Base-by-base conservation (phyloP, 1,284 basidiomycete species). In the Mycena citricolor region DNA sequence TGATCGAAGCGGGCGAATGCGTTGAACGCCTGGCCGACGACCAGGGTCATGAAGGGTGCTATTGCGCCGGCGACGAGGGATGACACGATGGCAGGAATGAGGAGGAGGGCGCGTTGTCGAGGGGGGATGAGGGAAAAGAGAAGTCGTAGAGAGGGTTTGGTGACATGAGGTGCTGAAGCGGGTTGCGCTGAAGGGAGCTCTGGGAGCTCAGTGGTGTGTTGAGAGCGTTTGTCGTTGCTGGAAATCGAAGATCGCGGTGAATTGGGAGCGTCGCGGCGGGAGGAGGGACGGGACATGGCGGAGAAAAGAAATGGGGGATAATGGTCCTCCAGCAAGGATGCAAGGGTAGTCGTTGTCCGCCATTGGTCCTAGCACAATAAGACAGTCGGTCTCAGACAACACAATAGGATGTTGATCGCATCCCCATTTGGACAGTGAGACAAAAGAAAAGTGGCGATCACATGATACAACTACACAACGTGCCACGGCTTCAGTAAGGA, bases 21-120 rank as follows among this genome's bases (percentile, higher is more conserved):
- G 56, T 84, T 73, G 67, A 94, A 92, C 5, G 81, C 79, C 39
- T 83, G 74, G 26, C 91, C 90, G 49, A 94, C 70, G 54, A 91
- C 74, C 33, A 79, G 72, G 5, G 91, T 90, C 88, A 94, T 92
- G 69, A 83, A 84, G 0, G 90, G 86, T 0, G 84, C 86, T 30
- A 92, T 70, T 33, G 77, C 73, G 30, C 86, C 85, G 2, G 80
- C 73, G 29, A 73, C 63, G 33, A 85, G 49, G 10, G 87, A 81
- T 32, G 79, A 70, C 34, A 76, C 16, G 41, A 83, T 47, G 2
- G 83, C 88, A 2, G 90, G 90, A 23, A 80, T 51, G 37, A 90
- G 61, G 51, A 86, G 66, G 24, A 67, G 47, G 47, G 71, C 52
- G 49, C 71, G 59, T 51, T 81, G 77, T 25, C 68, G 68, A 24